Evolutionary conservation across 495 filamentous ascomycete genomes (phyloP), one percentile per base, ranked within the genome.

Genomic region (Umbilicaria muhlenbergii): DNA sequence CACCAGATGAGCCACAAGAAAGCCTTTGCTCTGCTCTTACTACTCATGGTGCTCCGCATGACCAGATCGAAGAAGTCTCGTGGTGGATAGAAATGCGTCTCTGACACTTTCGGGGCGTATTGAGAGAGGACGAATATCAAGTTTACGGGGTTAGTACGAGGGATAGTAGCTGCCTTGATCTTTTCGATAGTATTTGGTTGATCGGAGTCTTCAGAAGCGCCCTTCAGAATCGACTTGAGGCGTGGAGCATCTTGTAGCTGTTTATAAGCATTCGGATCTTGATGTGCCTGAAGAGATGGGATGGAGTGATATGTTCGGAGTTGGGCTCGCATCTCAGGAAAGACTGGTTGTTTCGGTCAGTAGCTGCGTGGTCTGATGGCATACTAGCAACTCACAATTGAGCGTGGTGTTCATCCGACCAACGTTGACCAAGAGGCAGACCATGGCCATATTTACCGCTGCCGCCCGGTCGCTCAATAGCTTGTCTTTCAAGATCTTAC

Each of bases 1-100:
- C 85, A 93, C 91, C 91, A 98, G 78, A 98, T 94, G 47, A 98
- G 60, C 91, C 91, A 98, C 13, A 98, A 63, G 56, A 98, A 98
- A 1, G 88, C 89, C 41, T 64, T 81, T 0, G 92, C 91, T 44
- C 91, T 74, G 53, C 81, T 89, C 53, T 69, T 64, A 57, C 88
- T 94, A 42, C 81, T 88, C 19, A 87, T 68, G 16, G 81, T 81
- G 3, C 77, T 77, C 51, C 85, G 74, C 87, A 95, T 95, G 48
- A 98, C 80, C 3, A 98, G 73, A 52, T 98, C 91, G 56, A 93
- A 93, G 61, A 98, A 98, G 61, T 98, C 91, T 46, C 80, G 71
- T 2, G 74, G 75, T 18, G 78, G 74, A 36, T 80, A 80, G 65
- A 98, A 96, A 57, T 98, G 91, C 17, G 83, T 62, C 55, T 96